Evolutionary conservation across 768 basidiomycete genomes (phyloP).

Genomic region (Galerina marginata): DNA sequence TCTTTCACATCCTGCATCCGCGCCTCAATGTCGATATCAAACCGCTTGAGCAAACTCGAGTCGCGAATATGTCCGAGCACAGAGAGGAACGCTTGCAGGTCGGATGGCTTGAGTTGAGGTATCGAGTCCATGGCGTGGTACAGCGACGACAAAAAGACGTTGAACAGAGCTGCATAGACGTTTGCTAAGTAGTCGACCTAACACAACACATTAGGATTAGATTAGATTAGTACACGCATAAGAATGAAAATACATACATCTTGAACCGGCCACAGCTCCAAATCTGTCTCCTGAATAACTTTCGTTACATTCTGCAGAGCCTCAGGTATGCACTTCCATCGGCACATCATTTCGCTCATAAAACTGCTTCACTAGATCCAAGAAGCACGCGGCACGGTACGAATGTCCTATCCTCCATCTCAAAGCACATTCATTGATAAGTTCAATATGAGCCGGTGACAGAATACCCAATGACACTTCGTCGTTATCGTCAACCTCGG

Average conservation of each 20-base stretch:
- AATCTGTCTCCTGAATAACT: slow-evolving; percentile 69
- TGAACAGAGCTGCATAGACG: slow-evolving; percentile 79
- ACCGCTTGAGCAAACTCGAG: slow-evolving; percentile 72
- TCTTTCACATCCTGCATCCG: slow-evolving; percentile 73
- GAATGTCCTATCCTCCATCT: slow-evolving; percentile 89
- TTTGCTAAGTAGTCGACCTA: slow-evolving; percentile 73
- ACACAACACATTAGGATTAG: slow-evolving; percentile 5
- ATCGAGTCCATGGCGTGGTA: slow-evolving; percentile 85
- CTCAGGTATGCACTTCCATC: slow-evolving; percentile 92
- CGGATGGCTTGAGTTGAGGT: slow-evolving; percentile 74
- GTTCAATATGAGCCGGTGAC: slow-evolving; percentile 74
- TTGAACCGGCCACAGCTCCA: slow-evolving; percentile 77
- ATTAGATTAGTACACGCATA: not conserved
- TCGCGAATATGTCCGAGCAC: slow-evolving; percentile 76
- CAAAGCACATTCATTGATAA: slow-evolving; percentile 87
- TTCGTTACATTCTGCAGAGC: slow-evolving; percentile 78
- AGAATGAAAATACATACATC: slow-evolving; percentile 65
- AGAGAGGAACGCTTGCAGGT: slow-evolving; percentile 65
- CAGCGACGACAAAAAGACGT: slow-evolving; percentile 81
- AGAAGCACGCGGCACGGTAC: slow-evolving; percentile 79
- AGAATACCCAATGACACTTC: slow-evolving; percentile 95
- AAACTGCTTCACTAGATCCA: slow-evolving; percentile 85
- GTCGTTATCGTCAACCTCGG: slow-evolving; percentile 91
- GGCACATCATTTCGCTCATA: slow-evolving; percentile 92
- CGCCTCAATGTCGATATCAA: slow-evolving; percentile 73